These are phyloP conservation scores for Colletotrichum horii DNA, from an alignment of 2,329 filamentous ascomycete genomes.

Conservation along the genomic window DNA sequence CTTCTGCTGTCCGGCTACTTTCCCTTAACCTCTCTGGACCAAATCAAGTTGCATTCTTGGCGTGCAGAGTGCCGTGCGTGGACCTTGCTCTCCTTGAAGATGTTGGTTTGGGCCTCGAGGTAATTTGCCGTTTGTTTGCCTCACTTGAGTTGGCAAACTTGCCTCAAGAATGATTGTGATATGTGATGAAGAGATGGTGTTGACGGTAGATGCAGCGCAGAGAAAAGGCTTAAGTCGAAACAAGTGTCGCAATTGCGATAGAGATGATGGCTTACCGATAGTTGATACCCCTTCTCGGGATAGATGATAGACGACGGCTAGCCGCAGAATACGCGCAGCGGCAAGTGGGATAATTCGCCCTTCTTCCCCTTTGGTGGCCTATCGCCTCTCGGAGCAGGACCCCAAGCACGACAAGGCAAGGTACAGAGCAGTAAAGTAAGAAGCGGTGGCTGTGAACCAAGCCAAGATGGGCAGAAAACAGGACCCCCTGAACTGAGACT, in stretches of 20 bases:
- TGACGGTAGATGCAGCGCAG: not conserved
- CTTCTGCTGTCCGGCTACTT: slow-evolving; percentile 1
- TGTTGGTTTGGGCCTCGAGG: not conserved
- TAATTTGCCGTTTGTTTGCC: not conserved
- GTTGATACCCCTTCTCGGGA: not conserved
- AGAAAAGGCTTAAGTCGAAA: not conserved
- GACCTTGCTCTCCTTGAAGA: not conserved
- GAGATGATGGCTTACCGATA: slow-evolving; percentile 12
- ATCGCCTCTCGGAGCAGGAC: slow-evolving; percentile 12
- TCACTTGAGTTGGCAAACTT: slow-evolving; percentile 10
- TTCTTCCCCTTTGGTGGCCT: slow-evolving; percentile 13
- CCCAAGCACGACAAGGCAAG: slow-evolving; percentile 17
- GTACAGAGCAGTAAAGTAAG: not conserved
- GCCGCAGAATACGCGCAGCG: slow-evolving; percentile 10
- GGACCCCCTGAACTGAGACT: slow-evolving; percentile 17
- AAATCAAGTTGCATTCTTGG: not conserved
- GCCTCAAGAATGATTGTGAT: not conserved
- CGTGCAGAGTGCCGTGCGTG: not conserved
- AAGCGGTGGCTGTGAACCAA: slow-evolving; percentile 11
- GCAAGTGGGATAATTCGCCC: slow-evolving; percentile 10
- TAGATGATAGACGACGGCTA: not conserved
- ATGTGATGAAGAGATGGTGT: not conserved
- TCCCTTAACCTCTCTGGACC: not conserved
- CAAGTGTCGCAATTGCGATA: not conserved
- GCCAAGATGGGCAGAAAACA: slow-evolving; percentile 12